Evolutionary conservation across 805 yeast species (phyloP).

Genomic region (Cyberlindnera lachancei): DNA sequence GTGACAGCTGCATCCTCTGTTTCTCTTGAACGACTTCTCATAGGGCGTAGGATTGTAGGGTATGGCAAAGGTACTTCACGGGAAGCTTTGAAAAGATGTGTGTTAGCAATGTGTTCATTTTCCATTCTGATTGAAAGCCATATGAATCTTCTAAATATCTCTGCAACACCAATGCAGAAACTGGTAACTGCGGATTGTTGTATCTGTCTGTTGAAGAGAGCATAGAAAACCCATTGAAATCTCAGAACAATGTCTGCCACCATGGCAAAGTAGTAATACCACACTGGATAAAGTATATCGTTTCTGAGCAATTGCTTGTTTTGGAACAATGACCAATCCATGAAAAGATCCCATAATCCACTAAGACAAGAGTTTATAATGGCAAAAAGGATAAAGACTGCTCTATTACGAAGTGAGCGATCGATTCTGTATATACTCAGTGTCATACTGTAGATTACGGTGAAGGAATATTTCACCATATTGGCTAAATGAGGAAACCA

Average conservation of each 20-base stretch:
- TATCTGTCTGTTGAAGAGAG: constrained; percentile 62
- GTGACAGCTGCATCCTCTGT: neutral
- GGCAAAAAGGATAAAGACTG: constrained; percentile 68
- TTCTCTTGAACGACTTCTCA: constrained; percentile 19
- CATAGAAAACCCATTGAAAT: constrained; percentile 90
- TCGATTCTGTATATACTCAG: constrained; percentile 76
- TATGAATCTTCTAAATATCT: constrained; percentile 70
- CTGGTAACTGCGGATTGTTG: constrained; percentile 87
- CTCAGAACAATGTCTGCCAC: constrained; percentile 65
- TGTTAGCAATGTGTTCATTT: constrained; percentile 92
- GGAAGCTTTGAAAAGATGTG: constrained; percentile 75
- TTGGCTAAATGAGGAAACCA: constrained; percentile 96
- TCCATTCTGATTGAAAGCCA: constrained; percentile 95
- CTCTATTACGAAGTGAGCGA: constrained; percentile 28
- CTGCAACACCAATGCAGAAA: constrained; percentile 77
- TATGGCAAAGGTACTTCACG: constrained; percentile 86
- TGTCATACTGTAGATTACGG: constrained; percentile 60
- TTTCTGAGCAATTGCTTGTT: constrained; percentile 58
- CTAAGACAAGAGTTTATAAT: constrained; percentile 62
- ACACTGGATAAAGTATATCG: constrained; percentile 55
- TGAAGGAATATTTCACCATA: constrained; percentile 64
- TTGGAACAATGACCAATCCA: constrained; percentile 94
- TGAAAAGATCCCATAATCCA: constrained; percentile 79
- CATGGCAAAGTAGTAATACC: constrained; percentile 69
- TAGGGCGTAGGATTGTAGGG: constrained; percentile 29